Evolutionary conservation across 148 eudicot genomes (phyloP).

Genomic region (Vaccinium corymbosum): DNA sequence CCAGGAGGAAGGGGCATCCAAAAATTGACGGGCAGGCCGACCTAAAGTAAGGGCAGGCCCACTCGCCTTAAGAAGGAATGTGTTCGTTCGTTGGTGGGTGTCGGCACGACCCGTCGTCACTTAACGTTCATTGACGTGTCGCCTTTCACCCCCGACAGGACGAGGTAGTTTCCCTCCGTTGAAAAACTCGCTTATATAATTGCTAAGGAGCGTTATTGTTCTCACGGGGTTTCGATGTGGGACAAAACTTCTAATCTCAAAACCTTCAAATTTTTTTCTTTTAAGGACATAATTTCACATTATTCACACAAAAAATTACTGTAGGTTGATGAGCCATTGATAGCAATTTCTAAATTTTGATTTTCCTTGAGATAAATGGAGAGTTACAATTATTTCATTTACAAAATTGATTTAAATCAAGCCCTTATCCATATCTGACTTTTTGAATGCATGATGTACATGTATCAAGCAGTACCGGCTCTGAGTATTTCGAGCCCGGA

Average conservation of each 20-base stretch:
- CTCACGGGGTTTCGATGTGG: neutral
- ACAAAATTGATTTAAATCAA: too few species aligned
- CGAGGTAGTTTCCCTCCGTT: neutral
- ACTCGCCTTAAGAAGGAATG: conserved; percentile 21
- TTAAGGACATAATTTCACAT: too few species aligned
- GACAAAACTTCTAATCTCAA: neutral
- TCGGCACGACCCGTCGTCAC: conserved; percentile 46
- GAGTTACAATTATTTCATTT: too few species aligned
- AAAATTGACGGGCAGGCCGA: conserved; percentile 37
- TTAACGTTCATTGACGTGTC: conserved; percentile 36
- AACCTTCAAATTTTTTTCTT: too few species aligned
- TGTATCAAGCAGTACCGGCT: too few species aligned
- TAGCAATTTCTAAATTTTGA: too few species aligned
- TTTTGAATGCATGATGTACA: too few species aligned
- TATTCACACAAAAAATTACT: too few species aligned
- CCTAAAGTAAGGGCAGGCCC: conserved; percentile 28
- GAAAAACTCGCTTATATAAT: neutral
- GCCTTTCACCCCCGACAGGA: conserved; percentile 50
- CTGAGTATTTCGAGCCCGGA: too few species aligned
- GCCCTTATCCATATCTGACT: too few species aligned
- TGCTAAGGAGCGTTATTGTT: neutral
- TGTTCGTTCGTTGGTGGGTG: conserved; percentile 33
- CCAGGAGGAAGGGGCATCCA: conserved; percentile 23
- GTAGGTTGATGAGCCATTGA: too few species aligned
- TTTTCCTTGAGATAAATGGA: too few species aligned